Conservation (phyloP, 1,284 basidiomycete species). For the Puccinia hordei region DNA sequence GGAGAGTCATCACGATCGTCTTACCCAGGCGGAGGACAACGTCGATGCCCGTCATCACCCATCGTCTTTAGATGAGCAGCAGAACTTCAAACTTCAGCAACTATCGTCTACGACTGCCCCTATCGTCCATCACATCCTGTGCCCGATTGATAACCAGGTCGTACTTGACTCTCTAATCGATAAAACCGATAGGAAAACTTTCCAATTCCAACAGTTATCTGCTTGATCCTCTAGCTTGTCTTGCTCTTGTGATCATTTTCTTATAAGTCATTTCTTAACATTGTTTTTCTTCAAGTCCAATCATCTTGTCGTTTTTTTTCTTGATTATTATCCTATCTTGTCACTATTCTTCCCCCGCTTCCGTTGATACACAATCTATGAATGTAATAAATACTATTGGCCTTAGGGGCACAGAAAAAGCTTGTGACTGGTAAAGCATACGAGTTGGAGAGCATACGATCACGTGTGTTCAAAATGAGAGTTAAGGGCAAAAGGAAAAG, state of each 20-base stretch:
- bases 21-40: no score
- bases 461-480: no score
- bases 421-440: no score
- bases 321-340: not conserved
- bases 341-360: not conserved
- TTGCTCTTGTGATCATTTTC: not conserved
- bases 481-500: no score
- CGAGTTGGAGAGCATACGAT: no score
- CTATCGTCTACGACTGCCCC: not conserved
- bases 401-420: no score
- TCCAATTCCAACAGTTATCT: not conserved
- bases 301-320: no score
- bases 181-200: not conserved
- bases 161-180: not conserved
- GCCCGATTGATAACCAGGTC: not conserved
- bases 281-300: not conserved
- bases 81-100: no score
- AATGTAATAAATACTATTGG: not conserved
- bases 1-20: constrained; percentile 8
- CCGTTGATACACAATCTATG: not conserved
- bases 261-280: not conserved
- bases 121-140: not conserved
- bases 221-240: not conserved
- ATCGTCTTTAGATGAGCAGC: not conserved
- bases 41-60: not conserved